Evolutionary conservation across 176 grass and related monocot genomes (phyloP).

Genomic region (Leersia perrieri): DNA sequence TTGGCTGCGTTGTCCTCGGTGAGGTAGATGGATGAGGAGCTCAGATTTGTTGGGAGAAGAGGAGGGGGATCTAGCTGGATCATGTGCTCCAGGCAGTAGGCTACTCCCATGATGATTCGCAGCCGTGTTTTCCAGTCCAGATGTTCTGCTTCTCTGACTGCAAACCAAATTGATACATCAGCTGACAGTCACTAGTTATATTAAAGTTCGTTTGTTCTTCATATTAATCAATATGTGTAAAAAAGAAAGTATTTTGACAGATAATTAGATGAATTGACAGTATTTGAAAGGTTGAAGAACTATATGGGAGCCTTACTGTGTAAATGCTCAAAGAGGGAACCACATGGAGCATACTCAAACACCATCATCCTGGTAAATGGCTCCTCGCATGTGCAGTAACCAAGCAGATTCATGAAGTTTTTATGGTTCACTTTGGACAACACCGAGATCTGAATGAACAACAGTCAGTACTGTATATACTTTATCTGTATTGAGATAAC

Average conservation of each 20-base stretch:
- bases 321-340: conserved; percentile 90
- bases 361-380: conserved; percentile 88
- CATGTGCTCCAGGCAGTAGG: conserved; percentile 74
- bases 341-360: conserved; percentile 79
- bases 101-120: conserved; percentile 73
- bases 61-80: conserved; percentile 51
- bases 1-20: conserved; percentile 90
- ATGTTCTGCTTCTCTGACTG: conserved; percentile 83
- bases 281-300: not conserved
- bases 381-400: conserved; percentile 56
- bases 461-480: not conserved
- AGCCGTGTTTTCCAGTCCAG: conserved; percentile 63
- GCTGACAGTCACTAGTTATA: not conserved
- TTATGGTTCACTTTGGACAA: conserved; percentile 87
- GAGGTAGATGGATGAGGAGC: conserved; percentile 71
- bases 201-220: not conserved
- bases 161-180: not conserved
- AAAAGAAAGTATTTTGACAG: not conserved
- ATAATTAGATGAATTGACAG: not conserved
- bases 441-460: conserved; percentile 51
- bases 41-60: conserved; percentile 42
- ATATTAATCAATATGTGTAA: not conserved
- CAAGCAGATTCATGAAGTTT: conserved; percentile 87
- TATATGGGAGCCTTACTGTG: conserved; percentile 56
- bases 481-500: not conserved